Conservation (phyloP, 1,284 basidiomycete genomes). For the Pisolithus thermaeus region DNA sequence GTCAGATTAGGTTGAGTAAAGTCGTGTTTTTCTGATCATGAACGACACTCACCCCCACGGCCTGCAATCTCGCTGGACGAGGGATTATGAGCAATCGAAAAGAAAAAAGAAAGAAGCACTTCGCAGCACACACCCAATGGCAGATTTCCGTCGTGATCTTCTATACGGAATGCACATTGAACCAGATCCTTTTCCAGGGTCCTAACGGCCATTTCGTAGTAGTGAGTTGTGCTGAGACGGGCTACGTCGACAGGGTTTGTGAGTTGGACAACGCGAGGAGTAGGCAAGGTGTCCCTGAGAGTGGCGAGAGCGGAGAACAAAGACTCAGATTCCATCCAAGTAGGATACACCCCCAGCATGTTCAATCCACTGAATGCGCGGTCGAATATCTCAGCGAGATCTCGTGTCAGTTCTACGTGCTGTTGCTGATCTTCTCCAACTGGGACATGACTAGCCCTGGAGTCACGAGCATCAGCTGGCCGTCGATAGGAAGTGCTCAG, state of each 20-base stretch:
- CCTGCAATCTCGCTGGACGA: too few relatives aligned
- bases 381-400: conserved; percentile 84
- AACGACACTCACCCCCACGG: too few relatives aligned
- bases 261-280: conserved; percentile 20
- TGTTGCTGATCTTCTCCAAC: conserved; percentile 95
- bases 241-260: conserved; percentile 14
- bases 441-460: conserved; percentile 86
- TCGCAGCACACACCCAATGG: conserved; percentile 1
- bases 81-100: too few relatives aligned
- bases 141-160: conserved; percentile 19
- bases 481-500: background rate
- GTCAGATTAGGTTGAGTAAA: too few relatives aligned
- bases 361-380: conserved; percentile 40
- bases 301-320: conserved; percentile 12
- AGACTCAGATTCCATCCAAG: conserved; percentile 2
- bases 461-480: background rate
- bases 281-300: conserved; percentile 11
- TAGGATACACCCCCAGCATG: background rate
- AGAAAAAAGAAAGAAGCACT: too few relatives aligned
- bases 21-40: too few relatives aligned
- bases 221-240: conserved; percentile 10
- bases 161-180: conserved; percentile 13
- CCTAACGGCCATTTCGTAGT: conserved; percentile 10
- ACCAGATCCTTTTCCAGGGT: conserved; percentile 8
- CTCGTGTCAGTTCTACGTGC: conserved; percentile 84